Conservation (phyloP, 305 asterid species). For the Fraxinus dipetala region DNA sequence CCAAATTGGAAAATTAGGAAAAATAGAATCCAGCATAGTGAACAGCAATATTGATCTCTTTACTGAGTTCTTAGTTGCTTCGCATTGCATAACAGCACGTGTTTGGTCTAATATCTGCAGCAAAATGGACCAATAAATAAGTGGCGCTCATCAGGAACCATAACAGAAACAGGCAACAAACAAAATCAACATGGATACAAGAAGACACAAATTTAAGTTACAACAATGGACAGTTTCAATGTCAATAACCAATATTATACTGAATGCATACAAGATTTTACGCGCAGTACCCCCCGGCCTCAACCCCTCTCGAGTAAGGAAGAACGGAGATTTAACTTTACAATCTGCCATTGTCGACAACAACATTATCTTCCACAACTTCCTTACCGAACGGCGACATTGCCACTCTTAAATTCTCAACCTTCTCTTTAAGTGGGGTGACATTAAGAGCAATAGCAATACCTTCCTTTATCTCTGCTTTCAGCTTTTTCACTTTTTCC, state of each 20-base stretch:
- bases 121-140: background rate
- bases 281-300: background rate
- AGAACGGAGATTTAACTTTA: constrained; percentile 6
- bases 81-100: background rate
- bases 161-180: background rate
- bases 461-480: constrained; percentile 44
- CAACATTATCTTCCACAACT: constrained; percentile 23
- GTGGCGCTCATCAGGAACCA: background rate
- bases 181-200: background rate
- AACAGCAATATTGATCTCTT: background rate
- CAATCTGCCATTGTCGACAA: constrained; percentile 33
- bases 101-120: background rate
- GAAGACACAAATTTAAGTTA: background rate
- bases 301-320: background rate
- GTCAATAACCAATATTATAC: background rate
- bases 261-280: background rate
- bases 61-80: background rate
- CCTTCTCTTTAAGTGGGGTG: constrained; percentile 41
- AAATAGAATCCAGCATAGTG: background rate
- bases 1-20: background rate
- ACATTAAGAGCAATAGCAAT: constrained; percentile 34
- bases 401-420: constrained; percentile 34
- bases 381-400: constrained; percentile 18
- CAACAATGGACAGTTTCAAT: background rate
- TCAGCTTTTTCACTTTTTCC: constrained; percentile 36